A percentile compares a stretch with the other conserved stretches of the same genome.
Evolutionary conservation across 768 basidiomycete genomes (phyloP).

Genomic region (Termitomyces sp.): DNA sequence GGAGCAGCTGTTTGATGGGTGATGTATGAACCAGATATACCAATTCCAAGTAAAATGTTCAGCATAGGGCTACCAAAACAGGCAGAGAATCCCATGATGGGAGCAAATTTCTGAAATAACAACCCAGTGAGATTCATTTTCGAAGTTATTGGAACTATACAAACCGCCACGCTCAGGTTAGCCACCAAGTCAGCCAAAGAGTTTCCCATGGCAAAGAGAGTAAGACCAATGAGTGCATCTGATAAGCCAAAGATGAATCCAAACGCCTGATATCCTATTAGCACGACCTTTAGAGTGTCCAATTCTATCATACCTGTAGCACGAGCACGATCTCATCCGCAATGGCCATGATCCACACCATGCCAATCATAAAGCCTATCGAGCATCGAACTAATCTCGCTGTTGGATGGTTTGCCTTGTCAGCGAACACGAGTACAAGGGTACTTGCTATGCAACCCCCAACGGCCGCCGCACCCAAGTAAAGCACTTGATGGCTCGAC

Average conservation of each 20-base stretch:
- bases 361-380: slow-evolving; percentile 85
- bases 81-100: slow-evolving; percentile 92
- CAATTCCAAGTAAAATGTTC: slow-evolving; percentile 87
- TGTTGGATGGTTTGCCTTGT: slow-evolving; percentile 49
- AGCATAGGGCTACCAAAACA: slow-evolving; percentile 94
- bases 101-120: slow-evolving; percentile 63
- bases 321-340: slow-evolving; percentile 94
- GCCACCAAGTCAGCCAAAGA: slow-evolving; percentile 96
- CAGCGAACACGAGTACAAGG: slow-evolving; percentile 55
- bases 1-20: slow-evolving; percentile 58
- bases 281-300: neutral
- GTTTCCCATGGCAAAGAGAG: slow-evolving; percentile 95
- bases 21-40: slow-evolving; percentile 86
- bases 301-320: slow-evolving; percentile 55
- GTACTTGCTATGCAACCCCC: slow-evolving; percentile 49
- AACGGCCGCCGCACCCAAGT: slow-evolving; percentile 47
- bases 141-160: slow-evolving; percentile 16
- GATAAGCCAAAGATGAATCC: slow-evolving; percentile 94
- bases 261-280: slow-evolving; percentile 56
- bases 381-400: slow-evolving; percentile 72
- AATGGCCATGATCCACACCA: slow-evolving; percentile 98
- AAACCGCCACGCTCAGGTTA: slow-evolving; percentile 89
- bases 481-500: slow-evolving; percentile 37
- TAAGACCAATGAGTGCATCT: slow-evolving; percentile 94
- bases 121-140: neutral